Base-by-base conservation (phyloP, 768 basidiomycete species). In the Suillus spraguei region DNA sequence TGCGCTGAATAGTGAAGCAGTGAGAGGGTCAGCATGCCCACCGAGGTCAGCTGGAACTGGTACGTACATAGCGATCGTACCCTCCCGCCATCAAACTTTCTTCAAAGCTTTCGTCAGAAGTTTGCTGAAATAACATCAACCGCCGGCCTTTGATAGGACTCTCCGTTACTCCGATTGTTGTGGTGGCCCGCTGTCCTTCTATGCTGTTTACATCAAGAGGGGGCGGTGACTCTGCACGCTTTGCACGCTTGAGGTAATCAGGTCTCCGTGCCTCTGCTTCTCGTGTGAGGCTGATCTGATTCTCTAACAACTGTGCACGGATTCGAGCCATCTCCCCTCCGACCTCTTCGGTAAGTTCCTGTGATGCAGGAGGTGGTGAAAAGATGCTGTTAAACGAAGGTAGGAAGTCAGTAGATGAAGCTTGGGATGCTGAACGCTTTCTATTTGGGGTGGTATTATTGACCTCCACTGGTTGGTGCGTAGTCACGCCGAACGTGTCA, bases 61-160 rank as follows among this genome's bases (percentile, higher is more conserved):
- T 54, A 78, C 86, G 74, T 72, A 88, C 91, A 73, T 92, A 92
- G 65, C 83, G 83, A 1, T 87, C 89, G 73, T 92, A 92, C 9
- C 91, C 91, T 36, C 90, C 90, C 22, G 90, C 90, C 85, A 92
- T 90, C 47, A 92, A 73, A 67, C 90, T 90, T 75, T 93, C 91
- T 69, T 93, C 91, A 68, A 93, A 92, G 69, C 90, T 92, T 74
- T 91, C 90, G 53, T 91, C 90, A 5, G 88, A 89, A 0, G 90
- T 92, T 76, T 91, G 90, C 72, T 91, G 90, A 73, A 92, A 93
- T 46, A 94, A 74, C 66, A 86, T 87, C 41, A 92, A 77, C 59
- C 90, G 80, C 62, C 91, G 80, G 1, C 92, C 92, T 75, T 89
- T 92, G 61, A 80, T 73, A 0, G 91, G 90, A 67, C 85, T 91